A percentile compares a stretch with the other conserved stretches of the same genome.
phyloP scores from a whole-genome alignment of 2,329 filamentous ascomycete genomes.

The Leptoxyphium fumago region DNA sequence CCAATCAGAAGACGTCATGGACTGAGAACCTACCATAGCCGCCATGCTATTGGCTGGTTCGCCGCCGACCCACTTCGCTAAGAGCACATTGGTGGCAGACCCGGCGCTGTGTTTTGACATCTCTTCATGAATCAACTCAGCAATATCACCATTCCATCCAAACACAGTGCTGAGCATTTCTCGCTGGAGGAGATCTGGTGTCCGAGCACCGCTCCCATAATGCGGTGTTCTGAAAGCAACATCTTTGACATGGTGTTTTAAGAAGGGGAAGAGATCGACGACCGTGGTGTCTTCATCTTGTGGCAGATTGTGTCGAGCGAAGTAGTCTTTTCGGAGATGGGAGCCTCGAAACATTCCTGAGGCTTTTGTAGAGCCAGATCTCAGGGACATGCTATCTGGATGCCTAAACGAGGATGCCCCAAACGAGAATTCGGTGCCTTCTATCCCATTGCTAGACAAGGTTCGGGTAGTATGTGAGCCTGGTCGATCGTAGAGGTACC shows the following conservation, averaged over 20 bases:
- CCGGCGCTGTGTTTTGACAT: conserved; percentile 56
- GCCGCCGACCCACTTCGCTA: conserved; percentile 87
- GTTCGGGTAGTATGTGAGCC: conserved; percentile 22
- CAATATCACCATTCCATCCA: conserved; percentile 78
- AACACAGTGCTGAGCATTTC: conserved; percentile 94
- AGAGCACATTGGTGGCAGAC: conserved; percentile 63
- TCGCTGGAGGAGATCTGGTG: conserved; percentile 58
- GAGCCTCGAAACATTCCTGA: conserved; percentile 41
- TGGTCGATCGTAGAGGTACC: conserved; percentile 31
- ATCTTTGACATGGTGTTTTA: conserved; percentile 64
- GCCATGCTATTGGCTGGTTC: conserved; percentile 68
- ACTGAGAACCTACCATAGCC: conserved; percentile 57
- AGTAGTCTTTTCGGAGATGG: conserved; percentile 67
- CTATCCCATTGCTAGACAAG: conserved; percentile 17
- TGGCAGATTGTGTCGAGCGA: conserved; percentile 31
- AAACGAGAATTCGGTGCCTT: conserved; percentile 25
- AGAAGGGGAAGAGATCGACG: conserved; percentile 75
- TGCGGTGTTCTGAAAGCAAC: conserved; percentile 64
- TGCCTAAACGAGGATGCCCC: conserved; percentile 14
- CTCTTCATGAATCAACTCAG: conserved; percentile 72
- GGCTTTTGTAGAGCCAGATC: conserved; percentile 36
- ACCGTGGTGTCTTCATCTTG: conserved; percentile 43
- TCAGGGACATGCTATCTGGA: conserved; percentile 26
- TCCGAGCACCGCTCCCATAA: conserved; percentile 27
- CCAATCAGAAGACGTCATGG: conserved; percentile 92